These are phyloP conservation scores for Melampsora americana DNA, from an alignment of 1,284 basidiomycete genomes.

Conservation along the genomic window DNA sequence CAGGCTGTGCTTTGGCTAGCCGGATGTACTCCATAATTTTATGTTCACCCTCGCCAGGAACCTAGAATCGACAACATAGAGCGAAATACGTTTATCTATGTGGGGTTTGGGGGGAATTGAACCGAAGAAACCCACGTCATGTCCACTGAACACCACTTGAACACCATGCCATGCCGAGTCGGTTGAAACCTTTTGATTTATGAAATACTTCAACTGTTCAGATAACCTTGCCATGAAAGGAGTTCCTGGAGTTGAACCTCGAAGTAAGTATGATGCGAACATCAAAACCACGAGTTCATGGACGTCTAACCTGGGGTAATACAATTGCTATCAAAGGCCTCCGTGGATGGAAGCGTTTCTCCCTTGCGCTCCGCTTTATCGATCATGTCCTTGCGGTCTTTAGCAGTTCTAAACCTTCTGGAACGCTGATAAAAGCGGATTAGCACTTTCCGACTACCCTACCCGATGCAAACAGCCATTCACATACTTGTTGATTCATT, in stretches of 20 bases:
- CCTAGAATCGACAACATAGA: constrained; percentile 45
- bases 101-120: background rate
- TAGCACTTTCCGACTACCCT: background rate
- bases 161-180: constrained; percentile 90
- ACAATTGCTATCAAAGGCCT: constrained; percentile 97
- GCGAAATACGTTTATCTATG: too few relatives aligned
- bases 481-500: constrained; percentile 86
- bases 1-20: constrained; percentile 84
- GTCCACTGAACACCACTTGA: constrained; percentile 91
- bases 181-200: constrained; percentile 94
- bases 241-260: constrained; percentile 64
- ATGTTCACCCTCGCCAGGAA: constrained; percentile 98
- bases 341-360: constrained; percentile 84
- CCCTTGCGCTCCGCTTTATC: constrained; percentile 84
- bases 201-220: constrained; percentile 86
- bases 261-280: constrained; percentile 11
- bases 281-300: constrained; percentile 8
- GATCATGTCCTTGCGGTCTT: constrained; percentile 80
- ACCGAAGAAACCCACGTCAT: constrained; percentile 64
- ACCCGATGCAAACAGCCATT: background rate
- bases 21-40: constrained; percentile 99
- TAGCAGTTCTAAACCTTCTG: constrained; percentile 88
- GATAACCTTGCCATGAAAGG: constrained; percentile 90
- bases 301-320: constrained; percentile 82
- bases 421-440: constrained; percentile 59